phyloP scores from a whole-genome alignment of 768 basidiomycete genomes.

The Suillus hirtellus region DNA sequence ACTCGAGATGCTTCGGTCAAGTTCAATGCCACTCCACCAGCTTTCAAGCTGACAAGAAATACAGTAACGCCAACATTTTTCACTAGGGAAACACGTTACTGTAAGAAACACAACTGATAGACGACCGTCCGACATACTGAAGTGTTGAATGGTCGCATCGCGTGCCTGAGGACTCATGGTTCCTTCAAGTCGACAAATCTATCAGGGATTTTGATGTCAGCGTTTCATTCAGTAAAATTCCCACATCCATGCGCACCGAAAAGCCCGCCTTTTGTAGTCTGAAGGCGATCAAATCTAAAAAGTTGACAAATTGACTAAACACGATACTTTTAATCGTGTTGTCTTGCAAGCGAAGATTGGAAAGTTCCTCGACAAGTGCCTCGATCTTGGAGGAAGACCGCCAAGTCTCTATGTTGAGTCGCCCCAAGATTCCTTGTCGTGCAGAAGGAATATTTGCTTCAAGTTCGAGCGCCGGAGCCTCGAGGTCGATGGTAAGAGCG shows the following conservation, averaged over 20 bases:
- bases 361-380: slow-evolving; percentile 91
- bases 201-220: slow-evolving; percentile 15
- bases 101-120: not conserved
- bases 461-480: slow-evolving; percentile 87
- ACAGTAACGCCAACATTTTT: slow-evolving; percentile 92
- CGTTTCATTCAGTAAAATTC: not conserved
- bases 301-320: slow-evolving; percentile 94
- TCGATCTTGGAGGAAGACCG: slow-evolving; percentile 97
- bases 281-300: slow-evolving; percentile 91
- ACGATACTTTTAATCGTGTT: slow-evolving; percentile 95
- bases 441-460: slow-evolving; percentile 51
- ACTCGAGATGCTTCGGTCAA: slow-evolving; percentile 90
- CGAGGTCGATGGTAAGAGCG: slow-evolving; percentile 91
- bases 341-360: slow-evolving; percentile 79
- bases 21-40: slow-evolving; percentile 91
- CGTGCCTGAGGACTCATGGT: slow-evolving; percentile 96
- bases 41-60: slow-evolving; percentile 96
- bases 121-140: slow-evolving; percentile 57
- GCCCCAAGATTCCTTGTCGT: slow-evolving; percentile 91
- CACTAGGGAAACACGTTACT: slow-evolving; percentile 48
- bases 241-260: slow-evolving; percentile 44
- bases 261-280: slow-evolving; percentile 92
- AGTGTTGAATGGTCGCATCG: slow-evolving; percentile 92
- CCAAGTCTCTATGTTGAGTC: slow-evolving; percentile 87
- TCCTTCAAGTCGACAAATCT: slow-evolving; percentile 94